Conservation (phyloP, 331 rosid species). For the Dryas integrifolia region DNA sequence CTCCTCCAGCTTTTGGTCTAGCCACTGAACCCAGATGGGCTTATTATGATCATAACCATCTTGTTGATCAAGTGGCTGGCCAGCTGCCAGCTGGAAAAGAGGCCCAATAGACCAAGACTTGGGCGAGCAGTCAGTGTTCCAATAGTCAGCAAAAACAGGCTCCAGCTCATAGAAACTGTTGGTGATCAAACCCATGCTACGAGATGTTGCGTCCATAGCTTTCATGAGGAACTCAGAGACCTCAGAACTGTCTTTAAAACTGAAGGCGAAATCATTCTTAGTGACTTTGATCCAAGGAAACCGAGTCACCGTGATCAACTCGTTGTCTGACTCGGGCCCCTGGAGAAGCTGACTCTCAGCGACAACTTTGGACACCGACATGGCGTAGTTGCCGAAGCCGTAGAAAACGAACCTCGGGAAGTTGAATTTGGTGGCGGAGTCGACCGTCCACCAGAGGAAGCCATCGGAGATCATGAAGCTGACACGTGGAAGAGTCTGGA, state of each 20-base stretch:
- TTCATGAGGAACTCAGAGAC: constrained; percentile 3
- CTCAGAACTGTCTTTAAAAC: background rate
- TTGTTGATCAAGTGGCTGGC: background rate
- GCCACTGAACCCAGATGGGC: constrained; percentile 43
- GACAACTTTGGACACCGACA: background rate
- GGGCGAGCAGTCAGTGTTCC: background rate
- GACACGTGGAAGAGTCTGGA: constrained; percentile 34
- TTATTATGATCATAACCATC: background rate
- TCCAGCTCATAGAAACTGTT: constrained; percentile 58
- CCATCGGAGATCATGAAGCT: constrained; percentile 56
- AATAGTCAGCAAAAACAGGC: constrained; percentile 35
- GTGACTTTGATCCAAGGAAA: constrained; percentile 51
- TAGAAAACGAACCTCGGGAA: constrained; percentile 31
- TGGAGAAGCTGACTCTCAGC: background rate
- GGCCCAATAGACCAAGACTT: constrained; percentile 55
- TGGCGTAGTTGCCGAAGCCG: constrained; percentile 36
- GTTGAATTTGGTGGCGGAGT: constrained; percentile 39
- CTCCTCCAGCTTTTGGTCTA: constrained; percentile 35
- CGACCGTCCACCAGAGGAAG: constrained; percentile 69
- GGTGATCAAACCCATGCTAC: constrained; percentile 33
- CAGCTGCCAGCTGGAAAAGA: constrained; percentile 16
- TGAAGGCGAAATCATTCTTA: constrained; percentile 23
- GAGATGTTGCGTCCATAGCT: fast-evolving
- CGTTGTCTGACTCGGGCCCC: constrained; percentile 21
- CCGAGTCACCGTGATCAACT: constrained; percentile 23